A percentile compares a stretch with the other conserved stretches of the same genome.
Conservation (phyloP, 441 rosid genomes). For the Jatropha multifida region DNA sequence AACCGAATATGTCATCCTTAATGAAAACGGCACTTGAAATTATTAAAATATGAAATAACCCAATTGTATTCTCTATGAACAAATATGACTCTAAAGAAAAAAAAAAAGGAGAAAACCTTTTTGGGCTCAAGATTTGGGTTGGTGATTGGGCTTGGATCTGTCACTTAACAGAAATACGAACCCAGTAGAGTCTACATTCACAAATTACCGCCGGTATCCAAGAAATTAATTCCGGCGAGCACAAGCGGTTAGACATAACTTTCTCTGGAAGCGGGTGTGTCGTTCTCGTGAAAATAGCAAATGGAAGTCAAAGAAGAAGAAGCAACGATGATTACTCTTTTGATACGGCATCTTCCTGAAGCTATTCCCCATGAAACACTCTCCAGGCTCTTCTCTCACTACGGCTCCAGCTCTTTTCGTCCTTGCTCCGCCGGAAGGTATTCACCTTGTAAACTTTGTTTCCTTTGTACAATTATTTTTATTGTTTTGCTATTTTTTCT, state of each 20-base stretch:
- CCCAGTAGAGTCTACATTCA: neutral
- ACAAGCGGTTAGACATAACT: neutral
- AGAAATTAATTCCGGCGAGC: conserved; percentile 2
- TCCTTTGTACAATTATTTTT: neutral
- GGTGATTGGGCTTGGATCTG: neutral
- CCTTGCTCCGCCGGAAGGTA: conserved; percentile 75
- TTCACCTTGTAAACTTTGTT: neutral
- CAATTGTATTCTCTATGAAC: neutral
- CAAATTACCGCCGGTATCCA: neutral
- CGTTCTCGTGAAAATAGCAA: neutral
- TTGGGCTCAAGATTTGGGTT: neutral
- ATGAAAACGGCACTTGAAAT: neutral
- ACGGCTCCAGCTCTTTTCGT: conserved; percentile 75
- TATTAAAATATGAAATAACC: no score
- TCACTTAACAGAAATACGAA: neutral
- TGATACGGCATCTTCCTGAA: conserved; percentile 79
- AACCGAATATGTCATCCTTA: no score
- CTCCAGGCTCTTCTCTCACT: conserved; percentile 71
- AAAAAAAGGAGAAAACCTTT: neutral
- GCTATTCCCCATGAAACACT: conserved; percentile 76
- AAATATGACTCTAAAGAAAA: no score
- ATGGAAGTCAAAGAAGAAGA: conserved; percentile 26
- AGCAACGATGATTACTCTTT: conserved; percentile 39
- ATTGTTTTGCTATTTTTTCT: neutral
- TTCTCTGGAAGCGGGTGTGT: conserved; percentile 1